Evolutionary conservation across 2,329 filamentous ascomycete genomes (phyloP).

Genomic region (Penicillium paneum): DNA sequence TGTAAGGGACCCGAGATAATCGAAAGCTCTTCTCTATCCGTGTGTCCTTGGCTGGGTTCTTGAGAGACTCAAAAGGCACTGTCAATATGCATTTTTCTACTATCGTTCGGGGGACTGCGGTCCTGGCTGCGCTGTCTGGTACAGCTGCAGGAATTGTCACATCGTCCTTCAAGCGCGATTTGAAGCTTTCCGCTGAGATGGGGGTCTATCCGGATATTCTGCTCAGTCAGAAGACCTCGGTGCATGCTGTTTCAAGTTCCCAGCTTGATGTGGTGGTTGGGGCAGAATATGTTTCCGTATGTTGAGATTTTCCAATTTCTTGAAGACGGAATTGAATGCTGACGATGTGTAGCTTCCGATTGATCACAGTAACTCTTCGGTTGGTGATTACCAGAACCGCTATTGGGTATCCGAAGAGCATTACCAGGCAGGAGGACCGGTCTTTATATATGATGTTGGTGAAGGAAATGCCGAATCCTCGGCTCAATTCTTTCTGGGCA

Average conservation of each 20-base stretch:
- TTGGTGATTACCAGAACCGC: constrained; percentile 53
- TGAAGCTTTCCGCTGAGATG: constrained; percentile 19
- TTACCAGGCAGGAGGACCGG: constrained; percentile 56
- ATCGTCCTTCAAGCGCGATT: constrained; percentile 11
- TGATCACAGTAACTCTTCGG: constrained; percentile 33
- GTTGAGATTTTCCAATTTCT: neutral
- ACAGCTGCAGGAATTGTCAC: neutral
- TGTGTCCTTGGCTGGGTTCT: neutral
- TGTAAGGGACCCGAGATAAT: neutral
- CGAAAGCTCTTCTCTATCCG: neutral
- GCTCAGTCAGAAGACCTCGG: constrained; percentile 3
- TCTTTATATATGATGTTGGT: constrained; percentile 50
- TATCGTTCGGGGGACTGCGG: neutral
- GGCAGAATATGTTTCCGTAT: constrained; percentile 12
- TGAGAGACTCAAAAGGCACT: neutral
- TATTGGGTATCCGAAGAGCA: constrained; percentile 55
- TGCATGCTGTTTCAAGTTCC: neutral
- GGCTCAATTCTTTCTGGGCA: constrained; percentile 36
- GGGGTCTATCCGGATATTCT: constrained; percentile 16
- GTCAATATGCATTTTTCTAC: constrained; percentile 9
- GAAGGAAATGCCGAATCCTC: constrained; percentile 44
- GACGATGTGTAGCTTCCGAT: constrained; percentile 29
- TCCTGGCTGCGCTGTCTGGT: constrained; percentile 11
- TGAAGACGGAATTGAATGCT: neutral
- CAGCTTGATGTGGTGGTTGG: neutral